Base-by-base conservation (phyloP, 2,329 filamentous ascomycete species). In the Anthostomella pinea region DNA sequence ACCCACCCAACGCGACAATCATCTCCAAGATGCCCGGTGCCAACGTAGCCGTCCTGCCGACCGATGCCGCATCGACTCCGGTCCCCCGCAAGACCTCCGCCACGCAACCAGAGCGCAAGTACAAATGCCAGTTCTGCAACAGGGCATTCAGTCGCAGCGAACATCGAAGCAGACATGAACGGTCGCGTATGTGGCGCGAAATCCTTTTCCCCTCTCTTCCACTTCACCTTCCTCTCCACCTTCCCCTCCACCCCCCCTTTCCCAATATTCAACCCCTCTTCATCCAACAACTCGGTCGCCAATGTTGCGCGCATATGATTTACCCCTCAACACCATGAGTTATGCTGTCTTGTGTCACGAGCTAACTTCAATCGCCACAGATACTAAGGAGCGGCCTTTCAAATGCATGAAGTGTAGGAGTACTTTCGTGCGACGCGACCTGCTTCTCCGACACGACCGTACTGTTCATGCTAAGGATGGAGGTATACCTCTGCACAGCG, bases 81-180 rank as follows among this genome's bases (percentile, higher is more conserved):
- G 77, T 79, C 55, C 76, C 83, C 58, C 81, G 86, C 67, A 95
- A 94, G 69, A 68, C 83, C 51, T 74, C 84, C 45, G 70, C 83
- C 54, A 83, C 81, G 43, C 57, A 56, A 54, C 88, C 90, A 38
- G 93, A 97, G 73, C 91, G 94, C 75, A 95, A 96, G 70, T 98
- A 98, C 81, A 96, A 97, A 67, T 98, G 93, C 72, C 89, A 95
- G 74, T 97, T 95, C 68, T 97, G 93, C 73, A 90, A 90, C 69
- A 80, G 93, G 66, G 93, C 93, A 48, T 98, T 98, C 66, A 96
- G 90, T 71, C 79, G 93, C 65, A 95, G 89, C 66, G 93, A 98
- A 68, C 93, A 98, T 67, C 81, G 93, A 56, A 96, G 89, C 69
- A 79, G 93, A 67, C 93, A 98, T 68, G 93, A 98, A 70, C 80